A percentile compares a stretch with the other conserved stretches of the same genome.
Conservation (phyloP, 176 grass and related monocot genomes). For the Melocanna baccifera region DNA sequence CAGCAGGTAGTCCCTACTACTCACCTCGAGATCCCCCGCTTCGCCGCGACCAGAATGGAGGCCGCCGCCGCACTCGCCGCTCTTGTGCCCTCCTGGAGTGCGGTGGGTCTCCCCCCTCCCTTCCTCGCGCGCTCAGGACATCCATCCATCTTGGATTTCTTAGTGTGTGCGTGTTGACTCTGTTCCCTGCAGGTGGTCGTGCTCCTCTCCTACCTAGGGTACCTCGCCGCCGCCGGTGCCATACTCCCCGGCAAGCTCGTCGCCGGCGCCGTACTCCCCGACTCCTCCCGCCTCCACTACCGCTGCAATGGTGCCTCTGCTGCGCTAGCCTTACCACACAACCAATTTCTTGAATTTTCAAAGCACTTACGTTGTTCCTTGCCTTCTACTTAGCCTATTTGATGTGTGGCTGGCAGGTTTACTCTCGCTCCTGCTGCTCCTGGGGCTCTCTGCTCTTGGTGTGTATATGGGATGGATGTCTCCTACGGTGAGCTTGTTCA, state of each 20-base stretch:
- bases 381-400: neutral
- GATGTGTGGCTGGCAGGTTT: constrained; percentile 48
- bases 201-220: constrained; percentile 63
- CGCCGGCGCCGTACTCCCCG: constrained; percentile 66
- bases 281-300: constrained; percentile 84
- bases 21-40: neutral
- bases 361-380: neutral
- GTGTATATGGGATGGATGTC: constrained; percentile 61
- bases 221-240: constrained; percentile 63
- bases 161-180: neutral
- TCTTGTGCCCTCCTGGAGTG: constrained; percentile 55
- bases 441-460: constrained; percentile 43
- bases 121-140: neutral
- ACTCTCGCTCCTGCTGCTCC: constrained; percentile 52
- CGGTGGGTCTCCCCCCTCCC: constrained; percentile 19
- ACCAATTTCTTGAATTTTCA: no score
- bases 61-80: constrained; percentile 23
- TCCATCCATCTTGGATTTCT: neutral
- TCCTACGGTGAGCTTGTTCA: constrained; percentile 45
- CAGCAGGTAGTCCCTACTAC: neutral
- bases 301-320: constrained; percentile 69
- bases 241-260: constrained; percentile 76
- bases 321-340: neutral
- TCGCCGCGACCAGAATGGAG: constrained; percentile 25
- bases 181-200: constrained; percentile 47